Evolutionary conservation across 2,329 filamentous ascomycete species (phyloP).

Genomic region (Colletotrichum echinochloae): DNA sequence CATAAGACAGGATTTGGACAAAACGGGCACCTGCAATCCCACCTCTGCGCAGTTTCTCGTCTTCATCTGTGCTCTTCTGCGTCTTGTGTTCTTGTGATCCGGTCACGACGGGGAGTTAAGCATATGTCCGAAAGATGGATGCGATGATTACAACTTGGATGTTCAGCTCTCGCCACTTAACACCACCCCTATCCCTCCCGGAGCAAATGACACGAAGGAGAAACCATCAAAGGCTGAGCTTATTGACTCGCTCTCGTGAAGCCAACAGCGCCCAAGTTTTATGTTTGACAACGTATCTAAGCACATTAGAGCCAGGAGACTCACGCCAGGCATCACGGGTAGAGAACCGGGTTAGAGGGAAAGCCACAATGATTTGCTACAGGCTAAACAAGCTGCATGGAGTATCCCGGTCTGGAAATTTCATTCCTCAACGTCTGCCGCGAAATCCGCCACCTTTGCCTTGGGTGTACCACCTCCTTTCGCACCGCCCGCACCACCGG

Average conservation of each 20-base stretch:
- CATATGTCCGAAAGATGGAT: too few relatives aligned
- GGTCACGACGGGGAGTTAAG: too few relatives aligned
- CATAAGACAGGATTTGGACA: slow-evolving; percentile 8
- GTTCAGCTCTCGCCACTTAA: neutral
- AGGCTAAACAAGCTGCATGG: slow-evolving; percentile 32
- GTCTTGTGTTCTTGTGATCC: neutral
- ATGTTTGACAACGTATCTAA: neutral
- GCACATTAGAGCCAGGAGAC: neutral
- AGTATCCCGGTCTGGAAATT: slow-evolving; percentile 26
- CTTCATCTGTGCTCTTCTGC: slow-evolving; percentile 1
- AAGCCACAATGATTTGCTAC: slow-evolving; percentile 32
- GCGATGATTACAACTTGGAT: neutral
- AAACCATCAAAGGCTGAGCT: too few relatives aligned
- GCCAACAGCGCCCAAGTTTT: neutral
- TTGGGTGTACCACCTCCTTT: neutral
- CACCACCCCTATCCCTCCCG: too few relatives aligned
- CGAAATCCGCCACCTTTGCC: slow-evolving; percentile 19
- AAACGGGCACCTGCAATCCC: too few relatives aligned
- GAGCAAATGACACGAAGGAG: too few relatives aligned
- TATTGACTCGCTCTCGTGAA: neutral
- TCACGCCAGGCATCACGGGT: slow-evolving; percentile 1
- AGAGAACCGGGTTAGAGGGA: neutral
- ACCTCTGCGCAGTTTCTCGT: too few relatives aligned
- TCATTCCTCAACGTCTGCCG: slow-evolving; percentile 26
- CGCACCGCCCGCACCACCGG: slow-evolving; percentile 6